Evolutionary conservation across 192 early-diverging fungal species (phyloP).

Genomic region (Pecoramyces ruminantium): DNA sequence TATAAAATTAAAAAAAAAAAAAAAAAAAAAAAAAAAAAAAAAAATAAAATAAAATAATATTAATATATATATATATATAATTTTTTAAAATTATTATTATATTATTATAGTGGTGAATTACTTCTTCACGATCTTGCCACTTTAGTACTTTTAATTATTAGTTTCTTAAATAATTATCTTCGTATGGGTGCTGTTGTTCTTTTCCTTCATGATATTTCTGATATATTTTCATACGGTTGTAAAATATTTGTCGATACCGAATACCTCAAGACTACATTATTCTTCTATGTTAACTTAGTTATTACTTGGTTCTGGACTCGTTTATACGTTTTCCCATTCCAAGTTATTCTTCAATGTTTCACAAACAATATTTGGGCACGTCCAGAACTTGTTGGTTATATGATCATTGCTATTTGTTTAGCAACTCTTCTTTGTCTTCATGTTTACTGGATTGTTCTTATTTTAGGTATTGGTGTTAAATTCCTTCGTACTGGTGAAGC

Average conservation of each 20-base stretch:
- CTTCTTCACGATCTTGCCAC: not conserved
- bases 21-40: too few species aligned
- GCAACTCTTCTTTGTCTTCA: not conserved
- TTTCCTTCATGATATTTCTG: not conserved
- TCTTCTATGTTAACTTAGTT: not conserved
- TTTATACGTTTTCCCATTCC: not conserved
- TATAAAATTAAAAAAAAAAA: too few species aligned
- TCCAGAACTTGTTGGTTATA: not conserved
- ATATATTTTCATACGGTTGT: not conserved
- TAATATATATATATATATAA: too few species aligned
- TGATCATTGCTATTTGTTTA: not conserved
- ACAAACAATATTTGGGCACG: not conserved
- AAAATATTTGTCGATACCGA: not conserved
- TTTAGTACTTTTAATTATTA: not conserved
- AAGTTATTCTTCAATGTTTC: not conserved
- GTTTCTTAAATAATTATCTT: not conserved
- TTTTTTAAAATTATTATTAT: too few species aligned
- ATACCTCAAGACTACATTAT: not conserved
- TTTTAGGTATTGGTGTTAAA: not conserved
- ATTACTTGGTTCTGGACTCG: not conserved
- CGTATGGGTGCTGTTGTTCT: not conserved
- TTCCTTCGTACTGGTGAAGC: not conserved
- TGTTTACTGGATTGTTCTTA: not conserved
- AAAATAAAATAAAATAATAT: too few species aligned
- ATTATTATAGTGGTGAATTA: not conserved